Percentiles rank a stretch among this genome's conserved stretches.
These are phyloP conservation scores for Henningerozyma blattae DNA, from an alignment of 805 yeast species.

Conservation along the genomic window DNA sequence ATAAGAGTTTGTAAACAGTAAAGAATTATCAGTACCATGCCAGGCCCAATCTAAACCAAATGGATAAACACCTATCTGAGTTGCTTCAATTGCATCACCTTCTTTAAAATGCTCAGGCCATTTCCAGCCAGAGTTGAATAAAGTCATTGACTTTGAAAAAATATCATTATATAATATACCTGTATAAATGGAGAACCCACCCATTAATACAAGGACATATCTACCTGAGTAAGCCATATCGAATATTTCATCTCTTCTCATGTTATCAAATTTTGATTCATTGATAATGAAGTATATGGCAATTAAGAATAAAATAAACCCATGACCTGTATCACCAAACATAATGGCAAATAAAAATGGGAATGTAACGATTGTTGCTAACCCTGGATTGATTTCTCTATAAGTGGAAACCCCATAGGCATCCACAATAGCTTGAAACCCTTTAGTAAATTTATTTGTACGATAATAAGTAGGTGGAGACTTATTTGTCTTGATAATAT, in stretches of 20 bases:
- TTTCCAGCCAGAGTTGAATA: slow-evolving; percentile 84
- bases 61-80: slow-evolving; percentile 55
- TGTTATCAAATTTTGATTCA: slow-evolving; percentile 55
- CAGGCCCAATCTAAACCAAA: slow-evolving; percentile 89
- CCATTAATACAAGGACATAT: slow-evolving; percentile 86
- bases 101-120: slow-evolving; percentile 70
- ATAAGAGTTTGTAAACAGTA: slow-evolving; percentile 86
- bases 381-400: slow-evolving; percentile 91
- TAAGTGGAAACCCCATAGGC: slow-evolving; percentile 91
- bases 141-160: slow-evolving; percentile 81
- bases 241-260: slow-evolving; percentile 82
- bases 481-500: slow-evolving; percentile 58
- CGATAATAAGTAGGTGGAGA: slow-evolving; percentile 92
- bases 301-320: slow-evolving; percentile 65
- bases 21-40: slow-evolving; percentile 94
- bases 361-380: slow-evolving; percentile 89
- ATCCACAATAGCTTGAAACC: slow-evolving; percentile 89
- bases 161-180: slow-evolving; percentile 90
- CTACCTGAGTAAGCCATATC: slow-evolving; percentile 96
- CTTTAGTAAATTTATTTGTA: slow-evolving; percentile 88
- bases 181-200: slow-evolving; percentile 87
- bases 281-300: slow-evolving; percentile 60
- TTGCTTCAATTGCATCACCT: slow-evolving; percentile 62
- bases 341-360: slow-evolving; percentile 98
- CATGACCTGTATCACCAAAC: slow-evolving; percentile 99